Conservation (phyloP, 1,284 basidiomycete genomes). For the Boletus austroedulis region DNA sequence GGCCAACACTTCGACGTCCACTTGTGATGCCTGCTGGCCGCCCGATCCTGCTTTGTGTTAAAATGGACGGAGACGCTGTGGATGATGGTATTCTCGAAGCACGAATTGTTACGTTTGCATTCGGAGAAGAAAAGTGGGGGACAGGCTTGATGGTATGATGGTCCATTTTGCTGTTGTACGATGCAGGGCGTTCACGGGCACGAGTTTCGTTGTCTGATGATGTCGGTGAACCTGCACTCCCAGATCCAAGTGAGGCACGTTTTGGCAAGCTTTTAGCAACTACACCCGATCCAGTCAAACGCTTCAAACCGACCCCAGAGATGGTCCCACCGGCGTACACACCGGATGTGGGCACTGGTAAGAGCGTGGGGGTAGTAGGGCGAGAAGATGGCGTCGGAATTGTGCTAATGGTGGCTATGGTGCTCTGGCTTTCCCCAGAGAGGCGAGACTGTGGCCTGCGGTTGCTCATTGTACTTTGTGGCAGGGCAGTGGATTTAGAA, state of each 20-base stretch:
- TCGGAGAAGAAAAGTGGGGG: slow-evolving; percentile 41
- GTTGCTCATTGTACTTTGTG: slow-evolving; percentile 44
- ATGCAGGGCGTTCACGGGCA: slow-evolving; percentile 38
- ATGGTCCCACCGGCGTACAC: slow-evolving; percentile 42
- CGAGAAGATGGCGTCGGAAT: slow-evolving; percentile 68
- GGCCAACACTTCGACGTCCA: slow-evolving; percentile 48
- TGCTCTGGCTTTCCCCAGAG: slow-evolving; percentile 56
- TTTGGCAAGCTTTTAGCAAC: slow-evolving; percentile 48
- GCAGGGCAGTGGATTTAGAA: slow-evolving; percentile 35
- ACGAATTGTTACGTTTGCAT: slow-evolving; percentile 53
- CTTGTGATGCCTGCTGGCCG: slow-evolving; percentile 45
- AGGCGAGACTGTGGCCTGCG: slow-evolving; percentile 67
- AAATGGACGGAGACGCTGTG: slow-evolving; percentile 28
- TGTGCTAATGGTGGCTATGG: slow-evolving; percentile 55
- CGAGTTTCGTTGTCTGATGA: slow-evolving; percentile 32
- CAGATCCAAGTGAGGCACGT: slow-evolving; percentile 57
- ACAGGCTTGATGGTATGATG: slow-evolving; percentile 35
- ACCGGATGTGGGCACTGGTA: slow-evolving; percentile 59
- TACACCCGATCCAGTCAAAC: slow-evolving; percentile 49
- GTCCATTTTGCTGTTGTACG: slow-evolving; percentile 39
- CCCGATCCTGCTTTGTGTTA: slow-evolving; percentile 64
- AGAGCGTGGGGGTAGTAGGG: slow-evolving; percentile 70
- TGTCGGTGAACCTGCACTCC: slow-evolving; percentile 35
- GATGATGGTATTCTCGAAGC: slow-evolving; percentile 44
- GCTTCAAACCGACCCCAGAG: slow-evolving; percentile 49